phyloP scores from a whole-genome alignment of 176 grass and related monocot genomes.

The Musa troglodytarum region DNA sequence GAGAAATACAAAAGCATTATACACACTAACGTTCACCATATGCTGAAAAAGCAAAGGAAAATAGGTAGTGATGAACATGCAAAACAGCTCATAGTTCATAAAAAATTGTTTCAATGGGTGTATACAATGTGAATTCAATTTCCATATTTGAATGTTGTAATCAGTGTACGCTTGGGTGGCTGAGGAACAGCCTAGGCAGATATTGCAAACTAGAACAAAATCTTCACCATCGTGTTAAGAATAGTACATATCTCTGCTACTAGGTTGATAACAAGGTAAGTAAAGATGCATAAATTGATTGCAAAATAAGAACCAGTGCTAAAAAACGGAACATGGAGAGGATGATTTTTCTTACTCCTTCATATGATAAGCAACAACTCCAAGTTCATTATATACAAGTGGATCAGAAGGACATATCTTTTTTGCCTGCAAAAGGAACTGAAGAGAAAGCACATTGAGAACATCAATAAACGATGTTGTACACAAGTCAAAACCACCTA shows the following conservation, averaged over 20 bases:
- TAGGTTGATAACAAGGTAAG: too few species aligned
- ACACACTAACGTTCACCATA: neutral
- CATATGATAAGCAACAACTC: conserved; percentile 91
- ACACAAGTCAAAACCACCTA: neutral
- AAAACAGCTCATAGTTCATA: neutral
- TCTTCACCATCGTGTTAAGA: too few species aligned
- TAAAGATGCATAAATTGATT: too few species aligned
- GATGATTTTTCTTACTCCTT: conserved; percentile 66
- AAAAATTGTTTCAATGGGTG: neutral
- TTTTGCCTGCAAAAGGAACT: conserved; percentile 94
- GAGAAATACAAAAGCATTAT: conserved; percentile 8
- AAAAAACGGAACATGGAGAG: neutral
- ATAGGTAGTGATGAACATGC: neutral
- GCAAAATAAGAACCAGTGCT: too few species aligned
- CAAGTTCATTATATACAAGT: conserved; percentile 87
- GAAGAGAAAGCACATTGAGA: conserved; percentile 18
- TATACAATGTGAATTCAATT: neutral
- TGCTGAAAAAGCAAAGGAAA: neutral
- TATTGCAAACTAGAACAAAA: too few species aligned
- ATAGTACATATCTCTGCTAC: too few species aligned
- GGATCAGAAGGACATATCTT: conserved; percentile 87
- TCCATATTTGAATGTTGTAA: neutral
- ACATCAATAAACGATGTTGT: neutral
- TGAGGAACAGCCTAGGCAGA: too few species aligned
- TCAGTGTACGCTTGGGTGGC: neutral